phyloP scores from a whole-genome alignment of 495 filamentous ascomycete genomes.

The Glarea lozoyensis region DNA sequence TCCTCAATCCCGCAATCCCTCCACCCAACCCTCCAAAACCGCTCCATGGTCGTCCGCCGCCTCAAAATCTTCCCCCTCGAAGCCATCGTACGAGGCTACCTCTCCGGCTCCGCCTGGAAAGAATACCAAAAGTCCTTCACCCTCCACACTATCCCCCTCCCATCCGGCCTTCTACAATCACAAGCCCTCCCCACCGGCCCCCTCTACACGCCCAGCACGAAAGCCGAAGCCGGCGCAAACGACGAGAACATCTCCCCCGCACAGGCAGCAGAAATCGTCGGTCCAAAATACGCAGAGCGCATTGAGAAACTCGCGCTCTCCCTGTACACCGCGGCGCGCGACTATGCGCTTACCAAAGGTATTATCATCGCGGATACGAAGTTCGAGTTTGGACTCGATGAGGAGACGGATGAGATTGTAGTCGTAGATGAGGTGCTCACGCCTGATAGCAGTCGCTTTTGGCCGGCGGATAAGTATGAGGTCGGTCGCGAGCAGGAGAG shows the following conservation, averaged over 20 bases:
- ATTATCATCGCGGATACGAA: conserved; percentile 88
- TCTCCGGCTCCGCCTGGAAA: conserved; percentile 84
- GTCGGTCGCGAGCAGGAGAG: conserved; percentile 65
- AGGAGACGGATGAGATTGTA: conserved; percentile 61
- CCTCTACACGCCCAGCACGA: conserved; percentile 85
- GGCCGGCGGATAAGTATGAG: conserved; percentile 5
- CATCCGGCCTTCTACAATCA: conserved; percentile 62
- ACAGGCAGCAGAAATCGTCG: conserved; percentile 57
- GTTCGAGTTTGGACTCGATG: conserved; percentile 67
- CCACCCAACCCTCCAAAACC: conserved; percentile 46
- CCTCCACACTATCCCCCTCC: conserved; percentile 64
- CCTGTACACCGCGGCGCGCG: conserved; percentile 62
- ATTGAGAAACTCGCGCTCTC: conserved; percentile 62
- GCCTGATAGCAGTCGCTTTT: conserved; percentile 3
- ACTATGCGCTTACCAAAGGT: conserved; percentile 64
- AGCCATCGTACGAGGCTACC: conserved; percentile 74
- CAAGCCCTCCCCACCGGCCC: conserved; percentile 59
- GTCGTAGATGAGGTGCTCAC: conserved; percentile 88
- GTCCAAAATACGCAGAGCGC: conserved; percentile 56
- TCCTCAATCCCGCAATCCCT: conserved; percentile 31
- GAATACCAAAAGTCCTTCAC: conserved; percentile 65
- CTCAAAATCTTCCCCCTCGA: conserved; percentile 74
- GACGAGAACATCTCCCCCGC: conserved; percentile 86
- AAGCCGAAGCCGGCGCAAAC: conserved; percentile 71
- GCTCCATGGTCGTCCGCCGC: conserved; percentile 71